A percentile compares a stretch with the other conserved stretches of the same genome.
These are phyloP conservation scores for Astraeus odoratus DNA, from an alignment of 768 basidiomycete species.

Conservation along the genomic window DNA sequence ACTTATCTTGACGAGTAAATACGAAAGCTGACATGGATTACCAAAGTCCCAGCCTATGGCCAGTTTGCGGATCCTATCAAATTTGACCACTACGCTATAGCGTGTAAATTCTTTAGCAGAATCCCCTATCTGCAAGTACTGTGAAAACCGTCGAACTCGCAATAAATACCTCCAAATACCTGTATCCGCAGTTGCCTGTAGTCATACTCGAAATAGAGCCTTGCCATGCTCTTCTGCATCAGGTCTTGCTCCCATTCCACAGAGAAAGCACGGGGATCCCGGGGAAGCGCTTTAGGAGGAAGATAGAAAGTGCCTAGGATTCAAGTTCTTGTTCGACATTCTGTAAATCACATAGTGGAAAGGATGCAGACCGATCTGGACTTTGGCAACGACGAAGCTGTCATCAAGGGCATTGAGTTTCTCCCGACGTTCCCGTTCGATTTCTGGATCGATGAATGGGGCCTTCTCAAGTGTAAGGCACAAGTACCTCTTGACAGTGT, in stretches of 20 bases:
- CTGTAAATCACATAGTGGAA: conserved; percentile 2
- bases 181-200: conserved; percentile 58
- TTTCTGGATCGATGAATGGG: conserved; percentile 47
- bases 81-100: conserved; percentile 44
- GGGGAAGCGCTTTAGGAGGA: conserved; percentile 16
- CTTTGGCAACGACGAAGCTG: conserved; percentile 46
- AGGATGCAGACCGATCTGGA: conserved; percentile 58
- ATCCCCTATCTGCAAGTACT: conserved; percentile 49
- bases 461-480: conserved; percentile 43
- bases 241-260: conserved; percentile 62
- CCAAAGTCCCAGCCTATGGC: conserved; percentile 54
- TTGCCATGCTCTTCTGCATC: conserved; percentile 37
- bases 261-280: conserved; percentile 49
- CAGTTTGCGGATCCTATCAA: conserved; percentile 53
- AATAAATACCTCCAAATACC: conserved; percentile 29
- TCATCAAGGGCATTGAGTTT: conserved; percentile 40
- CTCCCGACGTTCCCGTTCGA: conserved; percentile 41
- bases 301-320: conserved; percentile 24
- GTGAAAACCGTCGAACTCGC: background rate
- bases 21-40: conserved; percentile 49
- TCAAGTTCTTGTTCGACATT: no score
- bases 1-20: background rate
- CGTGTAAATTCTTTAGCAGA: conserved; percentile 44
- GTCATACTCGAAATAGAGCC: conserved; percentile 59
- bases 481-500: conserved; percentile 8